Conservation (phyloP, 306 rosid genomes). For the Cucurbita argyrosperma region DNA sequence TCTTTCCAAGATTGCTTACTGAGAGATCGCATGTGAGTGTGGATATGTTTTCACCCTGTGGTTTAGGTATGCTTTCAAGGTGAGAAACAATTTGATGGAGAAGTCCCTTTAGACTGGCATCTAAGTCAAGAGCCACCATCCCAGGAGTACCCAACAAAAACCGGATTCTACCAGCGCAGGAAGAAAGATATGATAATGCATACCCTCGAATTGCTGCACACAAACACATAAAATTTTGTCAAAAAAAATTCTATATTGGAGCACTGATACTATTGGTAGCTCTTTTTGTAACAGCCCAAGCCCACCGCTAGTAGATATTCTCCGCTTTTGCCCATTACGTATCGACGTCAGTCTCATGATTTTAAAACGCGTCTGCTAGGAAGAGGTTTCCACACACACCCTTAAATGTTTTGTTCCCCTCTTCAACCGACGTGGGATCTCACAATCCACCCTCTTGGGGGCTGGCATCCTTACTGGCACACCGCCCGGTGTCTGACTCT, state of each 20-base stretch:
- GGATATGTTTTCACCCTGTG: constrained; percentile 85
- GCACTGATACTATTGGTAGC: not conserved
- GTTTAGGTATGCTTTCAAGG: constrained; percentile 87
- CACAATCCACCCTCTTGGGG: too few relatives aligned
- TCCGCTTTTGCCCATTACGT: too few relatives aligned
- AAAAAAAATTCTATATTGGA: not conserved
- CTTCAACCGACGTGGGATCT: too few relatives aligned
- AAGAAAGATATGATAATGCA: constrained; percentile 83
- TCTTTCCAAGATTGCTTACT: constrained; percentile 25
- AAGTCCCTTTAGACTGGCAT: constrained; percentile 62
- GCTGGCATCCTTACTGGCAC: too few relatives aligned
- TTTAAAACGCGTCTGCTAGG: too few relatives aligned
- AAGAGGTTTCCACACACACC: too few relatives aligned
- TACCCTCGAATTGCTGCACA: constrained; percentile 95
- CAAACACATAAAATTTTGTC: constrained; percentile 10
- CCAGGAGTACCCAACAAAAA: constrained; percentile 90
- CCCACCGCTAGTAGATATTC: too few relatives aligned
- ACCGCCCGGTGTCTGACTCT: too few relatives aligned
- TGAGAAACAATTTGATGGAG: constrained; percentile 68
- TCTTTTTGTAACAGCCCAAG: not conserved
- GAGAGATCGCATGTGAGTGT: constrained; percentile 75
- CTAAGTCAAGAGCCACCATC: constrained; percentile 97
- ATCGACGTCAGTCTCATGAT: too few relatives aligned
- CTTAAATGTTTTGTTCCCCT: too few relatives aligned
- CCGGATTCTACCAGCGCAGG: constrained; percentile 87